Base-by-base conservation (phyloP, 306 rosid genomes). In the Inga laurina region DNA sequence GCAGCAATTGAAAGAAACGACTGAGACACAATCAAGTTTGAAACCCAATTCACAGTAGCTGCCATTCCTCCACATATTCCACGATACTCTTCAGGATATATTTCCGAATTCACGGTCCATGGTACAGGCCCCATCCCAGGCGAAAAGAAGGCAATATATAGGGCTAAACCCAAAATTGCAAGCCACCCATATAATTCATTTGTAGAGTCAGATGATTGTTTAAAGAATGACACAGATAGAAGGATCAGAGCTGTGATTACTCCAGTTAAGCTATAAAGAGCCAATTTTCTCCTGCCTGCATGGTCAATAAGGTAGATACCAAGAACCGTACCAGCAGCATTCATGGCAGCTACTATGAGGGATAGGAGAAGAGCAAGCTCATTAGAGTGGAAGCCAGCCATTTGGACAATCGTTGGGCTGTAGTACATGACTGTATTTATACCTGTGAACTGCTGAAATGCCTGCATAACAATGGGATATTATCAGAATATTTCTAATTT, bases 101-200 rank as follows among this genome's bases (percentile, higher is more conserved):
- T 84, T 90, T 95, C 98, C 0, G 98, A 95, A 90, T 93, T 95
- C 21, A 95, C 91, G 0, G 98, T 92, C 98, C 98, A 95, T 4
- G 98, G 98, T 75, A 95, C 98, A 0, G 93, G 84, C 21, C 98
- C 98, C 98, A 95, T 95, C 65, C 98, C 98, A 0, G 98, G 98
- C 3, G 98, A 69, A 87, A 95, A 95, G 84, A 84, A 93, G 14
- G 81, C 86, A 51, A 93, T 93, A 72, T 95, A 95, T 32, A 93
- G 85, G 24, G 88, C 93, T 85, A 95, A 82, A 22, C 98, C 98
- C 46, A 79, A 3, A 65, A 95, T 74, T 54, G 98, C 98, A 70
- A 93, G 41, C 95, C 96, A 91, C 56, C 97, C 97, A 77, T 86
- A 82, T 22, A 86, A 35, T 27, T 37, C 89, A 81, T 56, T 74